Evolutionary conservation across 1,284 basidiomycete genomes (phyloP).

Genomic region (Hypsizygus ulmarius): DNA sequence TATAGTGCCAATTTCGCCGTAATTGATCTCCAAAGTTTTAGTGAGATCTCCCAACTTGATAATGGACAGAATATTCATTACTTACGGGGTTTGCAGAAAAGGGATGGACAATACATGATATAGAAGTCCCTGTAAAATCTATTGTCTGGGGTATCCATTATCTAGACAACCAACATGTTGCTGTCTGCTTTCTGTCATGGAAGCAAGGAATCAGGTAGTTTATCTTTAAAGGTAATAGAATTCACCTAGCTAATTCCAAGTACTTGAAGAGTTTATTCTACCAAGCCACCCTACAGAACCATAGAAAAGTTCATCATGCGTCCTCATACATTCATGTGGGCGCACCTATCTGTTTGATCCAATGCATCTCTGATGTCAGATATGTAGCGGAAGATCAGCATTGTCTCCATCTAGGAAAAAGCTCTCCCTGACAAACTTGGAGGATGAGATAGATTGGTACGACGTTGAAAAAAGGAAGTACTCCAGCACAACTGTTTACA

Average conservation of each 20-base stretch:
- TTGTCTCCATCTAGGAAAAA: not conserved
- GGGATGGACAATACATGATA: too few relatives aligned
- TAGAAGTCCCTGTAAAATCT: not conserved
- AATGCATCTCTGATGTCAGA: not conserved
- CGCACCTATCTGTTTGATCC: too few relatives aligned
- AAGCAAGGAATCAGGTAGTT: not conserved
- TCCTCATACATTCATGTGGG: not conserved
- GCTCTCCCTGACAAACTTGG: not conserved
- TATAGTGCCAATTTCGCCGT: too few relatives aligned
- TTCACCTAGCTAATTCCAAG: not conserved
- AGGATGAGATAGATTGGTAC: not conserved
- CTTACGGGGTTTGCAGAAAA: not conserved
- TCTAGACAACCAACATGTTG: not conserved
- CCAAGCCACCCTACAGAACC: not conserved
- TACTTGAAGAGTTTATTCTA: not conserved
- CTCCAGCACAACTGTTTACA: not conserved
- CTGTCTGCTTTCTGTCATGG: not conserved
- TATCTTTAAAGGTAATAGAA: not conserved
- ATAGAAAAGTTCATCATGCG: not conserved
- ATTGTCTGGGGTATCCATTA: not conserved
- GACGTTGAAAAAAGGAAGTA: not conserved
- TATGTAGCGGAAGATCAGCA: not conserved
- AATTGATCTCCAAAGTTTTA: too few relatives aligned
- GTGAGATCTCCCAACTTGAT: too few relatives aligned
- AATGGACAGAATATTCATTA: not conserved